Conservation (phyloP, 208 protist genomes). For the Leishmania lainsoni region DNA sequence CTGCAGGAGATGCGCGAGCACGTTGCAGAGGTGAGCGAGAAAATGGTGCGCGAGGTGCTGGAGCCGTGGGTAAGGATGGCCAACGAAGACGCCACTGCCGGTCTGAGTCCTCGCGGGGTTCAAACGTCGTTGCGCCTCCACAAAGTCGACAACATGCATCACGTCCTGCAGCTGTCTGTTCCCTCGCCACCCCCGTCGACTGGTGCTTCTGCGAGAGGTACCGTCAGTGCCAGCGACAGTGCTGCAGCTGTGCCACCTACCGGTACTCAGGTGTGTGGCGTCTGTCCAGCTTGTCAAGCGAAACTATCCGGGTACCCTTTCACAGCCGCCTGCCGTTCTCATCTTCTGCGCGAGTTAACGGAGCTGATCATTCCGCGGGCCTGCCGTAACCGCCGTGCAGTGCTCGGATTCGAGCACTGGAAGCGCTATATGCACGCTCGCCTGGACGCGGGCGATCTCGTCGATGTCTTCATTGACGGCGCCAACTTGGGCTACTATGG, state of each 20-base stretch:
- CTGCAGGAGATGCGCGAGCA: conserved; percentile 65
- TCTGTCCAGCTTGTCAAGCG: conserved; percentile 28
- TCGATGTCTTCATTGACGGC: conserved; percentile 77
- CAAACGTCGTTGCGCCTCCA: neutral
- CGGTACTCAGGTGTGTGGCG: conserved; percentile 4
- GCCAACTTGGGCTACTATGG: conserved; percentile 89
- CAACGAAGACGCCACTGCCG: conserved; percentile 6
- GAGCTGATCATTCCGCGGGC: conserved; percentile 37
- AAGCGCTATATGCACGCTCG: conserved; percentile 47
- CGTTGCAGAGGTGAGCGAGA: conserved; percentile 33
- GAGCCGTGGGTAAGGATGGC: conserved; percentile 39
- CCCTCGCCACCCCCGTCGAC: conserved; percentile 2
- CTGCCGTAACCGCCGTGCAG: conserved; percentile 37
- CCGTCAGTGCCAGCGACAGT: neutral
- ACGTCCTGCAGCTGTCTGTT: conserved; percentile 11
- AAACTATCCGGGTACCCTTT: conserved; percentile 52
- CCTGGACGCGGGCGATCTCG: conserved; percentile 22
- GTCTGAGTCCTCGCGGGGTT: neutral
- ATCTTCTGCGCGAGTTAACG: conserved; percentile 47
- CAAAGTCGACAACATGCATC: conserved; percentile 16
- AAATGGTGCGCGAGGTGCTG: conserved; percentile 49
- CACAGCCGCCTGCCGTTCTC: conserved; percentile 38
- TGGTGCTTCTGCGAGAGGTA: neutral
- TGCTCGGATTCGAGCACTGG: conserved; percentile 59
- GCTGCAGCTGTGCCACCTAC: neutral